A percentile compares a stretch with the other conserved stretches of the same genome.
Evolutionary conservation across 31 red algal species (phyloP).

Genomic region (Asparagopsis taxiformis): DNA sequence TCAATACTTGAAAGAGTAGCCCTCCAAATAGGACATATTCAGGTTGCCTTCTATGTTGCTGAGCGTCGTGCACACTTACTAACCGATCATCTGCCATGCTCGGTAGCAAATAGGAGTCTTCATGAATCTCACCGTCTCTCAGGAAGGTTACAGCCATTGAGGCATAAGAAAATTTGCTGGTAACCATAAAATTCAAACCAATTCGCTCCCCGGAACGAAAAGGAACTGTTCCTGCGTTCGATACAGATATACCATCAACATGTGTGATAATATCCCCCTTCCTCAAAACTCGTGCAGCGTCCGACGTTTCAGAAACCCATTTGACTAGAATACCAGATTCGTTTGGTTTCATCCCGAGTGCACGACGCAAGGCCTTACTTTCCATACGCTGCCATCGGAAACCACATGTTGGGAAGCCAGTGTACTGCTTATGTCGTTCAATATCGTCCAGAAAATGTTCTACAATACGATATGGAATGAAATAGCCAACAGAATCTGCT

Average conservation of each 20-base stretch:
- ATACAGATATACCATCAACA: slow-evolving; percentile 78
- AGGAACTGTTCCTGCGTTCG: slow-evolving; percentile 87
- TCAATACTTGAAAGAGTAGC: slow-evolving; percentile 85
- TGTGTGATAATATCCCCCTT: slow-evolving; percentile 79
- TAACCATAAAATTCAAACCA: slow-evolving; percentile 71
- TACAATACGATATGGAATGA: slow-evolving; percentile 81
- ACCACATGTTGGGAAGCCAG: slow-evolving; percentile 77
- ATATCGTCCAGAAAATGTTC: slow-evolving; percentile 88
- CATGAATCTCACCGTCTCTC: slow-evolving; percentile 44
- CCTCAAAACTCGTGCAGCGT: slow-evolving; percentile 51
- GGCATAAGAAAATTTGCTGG: slow-evolving; percentile 79
- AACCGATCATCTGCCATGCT: slow-evolving; percentile 58
- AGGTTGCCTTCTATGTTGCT: slow-evolving; percentile 47
- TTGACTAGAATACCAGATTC: slow-evolving; percentile 77
- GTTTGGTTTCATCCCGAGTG: slow-evolving; percentile 41
- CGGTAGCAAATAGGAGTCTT: slow-evolving; percentile 56
- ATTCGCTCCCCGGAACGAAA: slow-evolving; percentile 85
- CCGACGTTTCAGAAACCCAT: slow-evolving; percentile 52
- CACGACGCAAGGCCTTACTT: slow-evolving; percentile 57
- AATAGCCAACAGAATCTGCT: slow-evolving; percentile 82
- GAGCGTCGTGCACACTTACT: slow-evolving; percentile 67
- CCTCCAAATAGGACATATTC: slow-evolving; percentile 84
- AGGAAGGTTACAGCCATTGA: slow-evolving; percentile 46
- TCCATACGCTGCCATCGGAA: slow-evolving; percentile 84
- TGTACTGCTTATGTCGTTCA: slow-evolving; percentile 60